A percentile compares a stretch with the other conserved stretches of the same genome.
Conservation (phyloP, 1,284 basidiomycete genomes). For the Pascua guehoae region DNA sequence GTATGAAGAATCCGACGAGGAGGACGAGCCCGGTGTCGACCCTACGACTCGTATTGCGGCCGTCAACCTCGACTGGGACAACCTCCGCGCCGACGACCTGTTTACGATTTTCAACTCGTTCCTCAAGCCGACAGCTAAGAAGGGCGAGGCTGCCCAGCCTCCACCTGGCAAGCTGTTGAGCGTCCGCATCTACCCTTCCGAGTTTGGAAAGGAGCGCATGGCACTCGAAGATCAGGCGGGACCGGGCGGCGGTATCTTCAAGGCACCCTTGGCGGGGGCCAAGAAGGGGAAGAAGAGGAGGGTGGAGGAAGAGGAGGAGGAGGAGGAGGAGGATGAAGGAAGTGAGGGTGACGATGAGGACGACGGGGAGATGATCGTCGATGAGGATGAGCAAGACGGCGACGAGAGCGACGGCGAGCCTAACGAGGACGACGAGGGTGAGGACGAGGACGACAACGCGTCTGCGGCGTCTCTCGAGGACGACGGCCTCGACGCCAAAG, state of each 20-base stretch:
- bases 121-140: slow-evolving; percentile 50
- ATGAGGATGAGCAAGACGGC: slow-evolving; percentile 14
- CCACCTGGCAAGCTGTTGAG: slow-evolving; percentile 62
- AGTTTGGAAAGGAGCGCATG: slow-evolving; percentile 89
- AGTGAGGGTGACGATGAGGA: slow-evolving; percentile 10
- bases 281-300: slow-evolving; percentile 13
- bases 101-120: slow-evolving; percentile 92
- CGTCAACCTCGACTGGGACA: slow-evolving; percentile 98
- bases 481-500: slow-evolving; percentile 21
- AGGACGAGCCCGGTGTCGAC: slow-evolving; percentile 43
- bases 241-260: slow-evolving; percentile 80
- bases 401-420: slow-evolving; percentile 22
- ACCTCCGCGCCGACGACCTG: slow-evolving; percentile 83
- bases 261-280: slow-evolving; percentile 3
- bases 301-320: background rate
- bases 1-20: slow-evolving; percentile 36
- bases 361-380: slow-evolving; percentile 14
- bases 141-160: slow-evolving; percentile 40
- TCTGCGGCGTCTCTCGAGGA: slow-evolving; percentile 37
- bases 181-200: slow-evolving; percentile 83
- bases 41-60: slow-evolving; percentile 74
- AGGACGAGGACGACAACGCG: slow-evolving; percentile 55
- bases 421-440: slow-evolving; percentile 22
- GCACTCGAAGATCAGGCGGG: slow-evolving; percentile 83
- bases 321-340: slow-evolving; percentile 1